Percentiles rank a stretch among this genome's conserved stretches.
Conservation (phyloP, 192 early-diverging fungal species). For the Entrophospora sp. region DNA sequence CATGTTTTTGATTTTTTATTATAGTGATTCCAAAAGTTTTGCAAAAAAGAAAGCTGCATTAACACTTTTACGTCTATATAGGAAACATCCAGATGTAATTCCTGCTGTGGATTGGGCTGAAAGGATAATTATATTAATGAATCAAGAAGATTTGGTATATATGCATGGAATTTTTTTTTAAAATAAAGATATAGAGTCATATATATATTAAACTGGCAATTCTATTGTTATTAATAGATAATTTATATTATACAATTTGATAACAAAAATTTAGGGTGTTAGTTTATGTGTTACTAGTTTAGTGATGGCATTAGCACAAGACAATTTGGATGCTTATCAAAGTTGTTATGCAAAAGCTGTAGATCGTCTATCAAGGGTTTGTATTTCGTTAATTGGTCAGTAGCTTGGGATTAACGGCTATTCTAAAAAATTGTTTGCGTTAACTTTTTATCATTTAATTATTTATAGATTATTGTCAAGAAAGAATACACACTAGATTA, state of each 20-base stretch:
- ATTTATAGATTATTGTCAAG: constrained; percentile 71
- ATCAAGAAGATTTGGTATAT: constrained; percentile 82
- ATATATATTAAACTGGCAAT: too few relatives aligned
- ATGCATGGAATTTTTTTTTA: too few relatives aligned
- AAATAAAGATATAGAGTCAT: too few relatives aligned
- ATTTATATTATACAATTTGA: too few relatives aligned
- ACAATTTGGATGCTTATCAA: constrained; percentile 72
- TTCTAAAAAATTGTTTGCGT: too few relatives aligned
- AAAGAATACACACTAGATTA: constrained; percentile 77
- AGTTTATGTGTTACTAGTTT: constrained; percentile 74
- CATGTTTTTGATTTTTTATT: too few relatives aligned
- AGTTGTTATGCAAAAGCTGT: constrained; percentile 73
- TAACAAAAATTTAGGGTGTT: constrained; percentile 71
- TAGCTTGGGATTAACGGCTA: too few relatives aligned
- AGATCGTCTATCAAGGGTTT: constrained; percentile 66
- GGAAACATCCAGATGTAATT: constrained; percentile 84
- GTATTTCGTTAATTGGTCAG: too few relatives aligned
- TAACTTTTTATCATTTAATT: not conserved
- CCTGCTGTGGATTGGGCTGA: constrained; percentile 82
- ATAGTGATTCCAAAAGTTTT: constrained; percentile 66
- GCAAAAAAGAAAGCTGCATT: constrained; percentile 96
- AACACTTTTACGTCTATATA: constrained; percentile 78
- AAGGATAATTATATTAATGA: constrained; percentile 72
- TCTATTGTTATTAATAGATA: too few relatives aligned
- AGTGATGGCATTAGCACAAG: constrained; percentile 85